These are phyloP conservation scores for Neopestalotiopsis sp. DNA, from an alignment of 2,329 filamentous ascomycete genomes.

Conservation along the genomic window DNA sequence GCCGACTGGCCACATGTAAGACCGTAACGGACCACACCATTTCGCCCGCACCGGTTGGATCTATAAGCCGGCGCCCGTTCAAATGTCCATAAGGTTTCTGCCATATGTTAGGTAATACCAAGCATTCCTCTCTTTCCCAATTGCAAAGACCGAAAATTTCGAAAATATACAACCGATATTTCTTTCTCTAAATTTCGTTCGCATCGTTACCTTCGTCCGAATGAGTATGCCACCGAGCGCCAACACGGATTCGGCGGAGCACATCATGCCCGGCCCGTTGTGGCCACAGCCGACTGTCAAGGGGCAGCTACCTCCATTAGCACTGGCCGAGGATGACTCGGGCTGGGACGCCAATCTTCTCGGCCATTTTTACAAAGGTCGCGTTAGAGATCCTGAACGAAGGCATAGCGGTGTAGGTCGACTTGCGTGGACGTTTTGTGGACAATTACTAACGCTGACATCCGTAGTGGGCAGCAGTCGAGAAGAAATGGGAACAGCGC, in stretches of 20 bases:
- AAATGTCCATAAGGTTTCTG: background rate
- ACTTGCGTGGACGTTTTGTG: background rate
- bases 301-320: conserved; percentile 16
- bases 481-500: conserved; percentile 28
- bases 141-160: background rate
- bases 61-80: conserved; percentile 13
- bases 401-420: conserved; percentile 29
- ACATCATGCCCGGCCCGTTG: conserved; percentile 15
- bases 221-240: background rate
- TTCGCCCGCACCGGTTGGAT: conserved; percentile 10
- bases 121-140: background rate
- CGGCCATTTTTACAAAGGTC: conserved; percentile 17
- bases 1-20: conserved; percentile 9
- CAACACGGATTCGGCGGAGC: conserved; percentile 6
- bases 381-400: conserved; percentile 24
- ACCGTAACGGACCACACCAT: background rate
- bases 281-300: conserved; percentile 16
- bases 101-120: background rate
- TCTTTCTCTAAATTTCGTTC: too few relatives aligned
- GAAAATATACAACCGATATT: too few relatives aligned
- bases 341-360: conserved; percentile 34
- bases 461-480: conserved; percentile 31
- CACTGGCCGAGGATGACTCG: conserved; percentile 18
- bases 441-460: background rate
- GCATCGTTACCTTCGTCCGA: too few relatives aligned